Percentiles rank a stretch among this genome's conserved stretches.
These are phyloP conservation scores for Verticillium zaregamsianum DNA, from an alignment of 2,329 filamentous ascomycete species.

Conservation along the genomic window DNA sequence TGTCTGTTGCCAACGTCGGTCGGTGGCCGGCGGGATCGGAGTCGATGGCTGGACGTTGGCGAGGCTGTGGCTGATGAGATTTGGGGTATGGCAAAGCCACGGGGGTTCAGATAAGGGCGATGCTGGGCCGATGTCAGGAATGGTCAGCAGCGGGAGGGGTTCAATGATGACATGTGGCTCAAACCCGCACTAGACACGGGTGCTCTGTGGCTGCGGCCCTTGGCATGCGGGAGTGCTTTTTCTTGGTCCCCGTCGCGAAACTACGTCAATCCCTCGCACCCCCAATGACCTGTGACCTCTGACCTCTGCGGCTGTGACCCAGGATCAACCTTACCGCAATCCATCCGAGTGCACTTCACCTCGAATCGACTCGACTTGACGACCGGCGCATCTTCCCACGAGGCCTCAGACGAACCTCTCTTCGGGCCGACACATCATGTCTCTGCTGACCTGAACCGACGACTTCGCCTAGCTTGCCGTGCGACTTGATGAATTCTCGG, in stretches of 20 bases:
- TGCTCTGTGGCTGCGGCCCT: not conserved
- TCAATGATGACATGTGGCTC: not conserved
- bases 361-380: conserved; percentile 1
- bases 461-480: not conserved
- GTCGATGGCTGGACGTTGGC: not conserved
- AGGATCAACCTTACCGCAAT: not conserved
- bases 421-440: not conserved
- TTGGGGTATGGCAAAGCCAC: not conserved
- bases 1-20: not conserved
- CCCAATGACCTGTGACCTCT: not conserved
- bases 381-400: not conserved
- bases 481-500: conserved; percentile 13
- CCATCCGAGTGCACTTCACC: not conserved
- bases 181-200: not conserved
- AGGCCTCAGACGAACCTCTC: not conserved
- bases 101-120: not conserved
- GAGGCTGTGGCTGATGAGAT: not conserved
- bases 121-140: not conserved
- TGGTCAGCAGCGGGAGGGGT: not conserved
- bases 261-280: conserved; percentile 3
- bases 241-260: conserved; percentile 1
- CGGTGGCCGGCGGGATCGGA: not conserved
- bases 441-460: not conserved
- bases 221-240: conserved; percentile 4
- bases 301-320: not conserved